Evolutionary conservation across 2,329 filamentous ascomycete species (phyloP).

Genomic region (Raffaelea arxii): DNA sequence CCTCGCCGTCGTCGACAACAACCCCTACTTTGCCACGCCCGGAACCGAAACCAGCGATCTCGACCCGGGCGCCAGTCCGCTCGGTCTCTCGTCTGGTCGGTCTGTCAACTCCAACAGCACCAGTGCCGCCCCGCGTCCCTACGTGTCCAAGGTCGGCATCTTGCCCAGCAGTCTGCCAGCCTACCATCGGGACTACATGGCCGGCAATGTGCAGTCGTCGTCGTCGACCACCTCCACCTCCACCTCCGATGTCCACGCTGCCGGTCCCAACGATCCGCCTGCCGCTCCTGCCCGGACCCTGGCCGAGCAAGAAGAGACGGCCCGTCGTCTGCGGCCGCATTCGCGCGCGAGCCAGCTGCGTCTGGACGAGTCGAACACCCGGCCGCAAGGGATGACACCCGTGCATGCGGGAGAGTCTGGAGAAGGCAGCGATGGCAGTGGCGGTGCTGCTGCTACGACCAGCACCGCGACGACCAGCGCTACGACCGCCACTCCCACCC

Average conservation of each 20-base stretch:
- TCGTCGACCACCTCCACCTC: constrained; percentile 34
- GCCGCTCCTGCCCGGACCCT: constrained; percentile 45
- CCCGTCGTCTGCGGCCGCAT: constrained; percentile 76
- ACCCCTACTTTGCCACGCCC: constrained; percentile 31
- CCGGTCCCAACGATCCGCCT: constrained; percentile 39
- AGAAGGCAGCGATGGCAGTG: too few relatives aligned
- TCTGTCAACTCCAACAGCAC: constrained; percentile 41
- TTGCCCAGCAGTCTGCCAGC: constrained; percentile 83
- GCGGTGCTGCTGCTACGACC: too few relatives aligned
- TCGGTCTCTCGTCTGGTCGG: constrained; percentile 45
- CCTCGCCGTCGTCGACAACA: constrained; percentile 30
- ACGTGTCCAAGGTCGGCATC: constrained; percentile 81
- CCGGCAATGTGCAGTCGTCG: constrained; percentile 37
- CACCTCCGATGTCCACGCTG: too few relatives aligned
- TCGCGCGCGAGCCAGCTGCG: constrained; percentile 61
- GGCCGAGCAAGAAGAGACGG: constrained; percentile 73
- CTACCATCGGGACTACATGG: constrained; percentile 84
- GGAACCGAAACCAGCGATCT: constrained; percentile 13
- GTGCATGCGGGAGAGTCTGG: too few relatives aligned
- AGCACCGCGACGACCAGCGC: too few relatives aligned
- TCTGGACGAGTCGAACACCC: constrained; percentile 52
- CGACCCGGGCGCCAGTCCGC: constrained; percentile 35
- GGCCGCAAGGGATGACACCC: constrained; percentile 54
- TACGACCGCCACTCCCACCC: too few relatives aligned
- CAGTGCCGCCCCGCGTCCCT: constrained; percentile 39